These are phyloP conservation scores for Yamadazyma dushanensis DNA, from an alignment of 1,139 yeast genomes.

Conservation along the genomic window DNA sequence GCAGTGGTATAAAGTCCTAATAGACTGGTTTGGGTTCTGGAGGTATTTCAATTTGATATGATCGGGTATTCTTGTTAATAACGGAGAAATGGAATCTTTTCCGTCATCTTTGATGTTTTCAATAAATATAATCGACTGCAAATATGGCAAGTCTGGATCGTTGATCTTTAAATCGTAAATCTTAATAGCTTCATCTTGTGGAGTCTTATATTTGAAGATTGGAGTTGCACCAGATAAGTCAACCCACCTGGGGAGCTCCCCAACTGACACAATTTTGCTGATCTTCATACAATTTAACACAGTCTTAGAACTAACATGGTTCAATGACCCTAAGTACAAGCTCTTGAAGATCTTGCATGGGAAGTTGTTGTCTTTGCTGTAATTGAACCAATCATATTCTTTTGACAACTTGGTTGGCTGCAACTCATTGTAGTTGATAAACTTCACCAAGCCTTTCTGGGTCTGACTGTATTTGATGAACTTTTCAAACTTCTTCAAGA, in stretches of 20 bases:
- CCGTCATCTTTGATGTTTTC: constrained; percentile 44
- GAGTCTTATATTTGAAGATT: constrained; percentile 26
- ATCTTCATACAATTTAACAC: constrained; percentile 26
- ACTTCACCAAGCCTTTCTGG: constrained; percentile 9
- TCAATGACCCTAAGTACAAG: constrained; percentile 35
- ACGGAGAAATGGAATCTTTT: constrained; percentile 34
- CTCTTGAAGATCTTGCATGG: constrained; percentile 34
- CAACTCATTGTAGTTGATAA: constrained; percentile 15
- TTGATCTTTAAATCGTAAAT: constrained; percentile 30
- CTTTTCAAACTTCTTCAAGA: constrained; percentile 33
- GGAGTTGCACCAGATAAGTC: constrained; percentile 21
- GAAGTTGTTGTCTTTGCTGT: constrained; percentile 35
- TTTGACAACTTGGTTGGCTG: constrained; percentile 3
- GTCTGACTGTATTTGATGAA: constrained; percentile 21
- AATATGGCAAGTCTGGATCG: constrained; percentile 19
- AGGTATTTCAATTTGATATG: constrained; percentile 32
- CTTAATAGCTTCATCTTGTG: constrained; percentile 18
- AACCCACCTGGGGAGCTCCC: constrained; percentile 40
- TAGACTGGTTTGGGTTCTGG: constrained; percentile 21
- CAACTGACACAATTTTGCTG: constrained; percentile 33
- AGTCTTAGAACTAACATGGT: constrained; percentile 37
- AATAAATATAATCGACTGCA: constrained; percentile 31
- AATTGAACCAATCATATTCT: constrained; percentile 36
- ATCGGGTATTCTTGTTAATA: constrained; percentile 32
- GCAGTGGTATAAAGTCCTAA: constrained; percentile 76